Base-by-base conservation (phyloP, 2,329 filamentous ascomycete genomes). In the Ophiocordyceps camponoti-floridani region DNA sequence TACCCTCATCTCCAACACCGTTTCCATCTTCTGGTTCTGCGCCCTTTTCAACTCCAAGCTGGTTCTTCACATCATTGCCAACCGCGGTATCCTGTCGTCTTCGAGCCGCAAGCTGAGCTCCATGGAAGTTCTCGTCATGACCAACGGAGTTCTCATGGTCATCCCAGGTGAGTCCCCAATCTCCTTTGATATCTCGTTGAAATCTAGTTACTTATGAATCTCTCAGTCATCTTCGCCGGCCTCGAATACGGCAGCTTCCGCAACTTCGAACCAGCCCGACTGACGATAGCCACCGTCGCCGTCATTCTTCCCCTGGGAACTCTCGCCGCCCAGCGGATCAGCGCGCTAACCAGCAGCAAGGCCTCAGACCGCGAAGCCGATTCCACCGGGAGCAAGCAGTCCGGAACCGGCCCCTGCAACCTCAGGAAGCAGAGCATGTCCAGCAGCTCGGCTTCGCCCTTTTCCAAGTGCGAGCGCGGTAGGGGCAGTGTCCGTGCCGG, bases 71-170 rank as follows among this genome's bases (percentile, higher is more conserved):
- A 61, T 76, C 47, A 55, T 63, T 40, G 54, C 58, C 9, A 69
- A 69, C 49, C 60, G 69, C 26, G 66, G 64, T 42, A 54, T 76
- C 7, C 58, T 75, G 1, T 64, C 65, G 1, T 58, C 58, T 1
- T 56, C 62, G 23, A 5, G 23, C 4, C 58, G 58, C 43, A 57
- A 62, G 0, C 52, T 76, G 37, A 68, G 58, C 0, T 64, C 70
- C 5, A 69, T 76, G 62, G 72, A 77, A 50, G 64, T 73, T 8
- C 59, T 76, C 23, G 62, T 73, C 43, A 68, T 74, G 51, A 70
- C 70, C 43, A 75, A 76, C 35, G 72, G 70, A 11, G 49, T 73
- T 1, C 58, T 77, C 45, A 75, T 76, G 73, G 50, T 73, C 14
- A 54, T 73, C 10, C 72, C 72, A n/a, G 67, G 72, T 74, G 56